phyloP scores from a whole-genome alignment of 1,139 yeast genomes.

The Protomyces inouyei region DNA sequence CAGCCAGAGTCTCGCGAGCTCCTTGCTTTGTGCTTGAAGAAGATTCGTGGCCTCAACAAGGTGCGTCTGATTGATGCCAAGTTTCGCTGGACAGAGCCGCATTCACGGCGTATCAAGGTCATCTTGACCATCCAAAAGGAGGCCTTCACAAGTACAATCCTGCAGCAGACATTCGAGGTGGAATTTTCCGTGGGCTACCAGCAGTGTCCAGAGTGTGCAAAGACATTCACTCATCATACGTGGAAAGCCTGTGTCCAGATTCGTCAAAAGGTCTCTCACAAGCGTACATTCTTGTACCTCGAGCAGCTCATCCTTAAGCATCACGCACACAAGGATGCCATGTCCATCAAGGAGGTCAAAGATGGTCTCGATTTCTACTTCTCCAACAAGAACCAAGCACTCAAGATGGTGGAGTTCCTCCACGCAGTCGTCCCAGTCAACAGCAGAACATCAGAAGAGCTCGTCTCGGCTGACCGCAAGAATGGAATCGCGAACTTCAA shows the following conservation, averaged over 20 bases:
- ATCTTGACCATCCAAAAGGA: slow-evolving; percentile 95
- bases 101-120: slow-evolving; percentile 86
- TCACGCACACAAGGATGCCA: slow-evolving; percentile 91
- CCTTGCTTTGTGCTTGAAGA: slow-evolving; percentile 79
- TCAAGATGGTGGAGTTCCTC: slow-evolving; percentile 87
- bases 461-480: slow-evolving; percentile 87
- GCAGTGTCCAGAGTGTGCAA: slow-evolving; percentile 99
- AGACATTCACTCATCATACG: slow-evolving; percentile 88
- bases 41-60: slow-evolving; percentile 80
- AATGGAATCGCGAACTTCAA: slow-evolving; percentile 83
- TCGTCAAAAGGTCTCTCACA: slow-evolving; percentile 94
- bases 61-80: slow-evolving; percentile 90
- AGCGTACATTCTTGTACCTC: slow-evolving; percentile 87
- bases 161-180: slow-evolving; percentile 93
- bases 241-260: slow-evolving; percentile 98
- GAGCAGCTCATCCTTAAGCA: slow-evolving; percentile 92
- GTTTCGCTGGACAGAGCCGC: slow-evolving; percentile 98
- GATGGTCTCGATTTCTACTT: slow-evolving; percentile 96
- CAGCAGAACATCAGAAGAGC: slow-evolving; percentile 80
- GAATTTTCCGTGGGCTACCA: slow-evolving; percentile 90
- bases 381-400: slow-evolving; percentile 83
- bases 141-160: slow-evolving; percentile 80
- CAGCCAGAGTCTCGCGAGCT: slow-evolving; percentile 89
- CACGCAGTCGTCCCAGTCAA: slow-evolving; percentile 83
- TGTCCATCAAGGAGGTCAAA: slow-evolving; percentile 82